These are phyloP conservation scores for Castanea crenata DNA, from an alignment of 306 rosid species.

Conservation along the genomic window DNA sequence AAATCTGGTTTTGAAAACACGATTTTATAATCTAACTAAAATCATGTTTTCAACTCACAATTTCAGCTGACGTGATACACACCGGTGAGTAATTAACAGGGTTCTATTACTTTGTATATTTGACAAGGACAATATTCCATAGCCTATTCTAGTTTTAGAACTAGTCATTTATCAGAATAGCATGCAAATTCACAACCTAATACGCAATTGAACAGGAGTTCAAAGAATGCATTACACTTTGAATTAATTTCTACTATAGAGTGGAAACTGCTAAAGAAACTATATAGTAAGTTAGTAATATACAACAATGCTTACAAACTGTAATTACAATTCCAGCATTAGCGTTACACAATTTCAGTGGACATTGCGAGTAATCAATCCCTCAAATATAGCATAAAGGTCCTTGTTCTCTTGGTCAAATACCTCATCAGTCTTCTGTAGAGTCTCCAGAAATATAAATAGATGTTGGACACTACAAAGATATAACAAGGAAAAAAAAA, in stretches of 20 bases:
- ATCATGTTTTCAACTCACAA: too few species aligned
- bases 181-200: slow-evolving; percentile 20
- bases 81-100: too few species aligned
- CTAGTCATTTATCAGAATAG: slow-evolving; percentile 5
- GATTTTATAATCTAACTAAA: too few species aligned
- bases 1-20: too few species aligned
- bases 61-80: too few species aligned
- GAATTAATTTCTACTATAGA: slow-evolving; percentile 16
- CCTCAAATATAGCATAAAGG: slow-evolving; percentile 73
- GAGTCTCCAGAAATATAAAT: slow-evolving; percentile 44
- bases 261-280: slow-evolving; percentile 12
- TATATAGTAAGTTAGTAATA: not conserved
- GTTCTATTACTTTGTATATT: not conserved
- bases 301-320: slow-evolving; percentile 20
- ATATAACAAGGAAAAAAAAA: not conserved
- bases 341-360: slow-evolving; percentile 29
- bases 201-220: slow-evolving; percentile 2
- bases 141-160: not conserved
- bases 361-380: slow-evolving; percentile 74
- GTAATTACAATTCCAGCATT: not conserved
- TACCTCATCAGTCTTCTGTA: slow-evolving; percentile 85
- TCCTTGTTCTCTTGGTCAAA: slow-evolving; percentile 91
- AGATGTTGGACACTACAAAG: not conserved
- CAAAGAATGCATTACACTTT: slow-evolving; percentile 37
- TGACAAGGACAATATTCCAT: not conserved